A percentile compares a stretch with the other conserved stretches of the same genome.
phyloP scores from a whole-genome alignment of 257 asterid genomes.

The Nicotiana sylvestris region DNA sequence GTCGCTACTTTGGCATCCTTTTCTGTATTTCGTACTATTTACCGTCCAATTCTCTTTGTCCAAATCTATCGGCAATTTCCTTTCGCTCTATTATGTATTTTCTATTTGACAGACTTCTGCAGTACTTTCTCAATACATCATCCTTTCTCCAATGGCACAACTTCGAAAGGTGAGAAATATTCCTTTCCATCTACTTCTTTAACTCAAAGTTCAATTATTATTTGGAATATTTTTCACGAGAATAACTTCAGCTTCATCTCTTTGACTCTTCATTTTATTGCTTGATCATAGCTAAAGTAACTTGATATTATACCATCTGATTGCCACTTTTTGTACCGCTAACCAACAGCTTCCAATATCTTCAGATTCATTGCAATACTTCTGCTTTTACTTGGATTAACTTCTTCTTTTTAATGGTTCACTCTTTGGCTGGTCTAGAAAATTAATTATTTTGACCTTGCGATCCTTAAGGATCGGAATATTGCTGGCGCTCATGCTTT shows the following conservation, averaged over 20 bases:
- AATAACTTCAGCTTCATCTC: no score
- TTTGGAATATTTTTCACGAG: background rate
- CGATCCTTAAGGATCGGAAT: background rate
- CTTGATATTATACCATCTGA: no score
- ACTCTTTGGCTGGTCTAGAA: background rate
- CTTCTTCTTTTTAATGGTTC: background rate
- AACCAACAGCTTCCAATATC: no score
- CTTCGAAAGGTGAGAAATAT: background rate
- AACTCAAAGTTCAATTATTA: background rate
- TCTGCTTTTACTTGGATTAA: no score
- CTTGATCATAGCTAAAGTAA: no score
- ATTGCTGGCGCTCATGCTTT: background rate
- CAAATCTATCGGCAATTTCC: background rate
- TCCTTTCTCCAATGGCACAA: background rate
- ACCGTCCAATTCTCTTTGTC: background rate
- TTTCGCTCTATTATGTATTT: background rate
- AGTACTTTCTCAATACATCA: background rate
- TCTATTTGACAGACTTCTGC: background rate
- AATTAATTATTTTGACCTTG: background rate
- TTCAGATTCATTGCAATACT: no score
- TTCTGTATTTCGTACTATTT: background rate
- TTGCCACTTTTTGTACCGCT: no score
- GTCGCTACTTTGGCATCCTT: background rate
- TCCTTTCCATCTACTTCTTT: background rate
- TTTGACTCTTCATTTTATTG: no score